Base-by-base conservation (phyloP, 106 monocot genomes). In the Platanthera guangdongensis region DNA sequence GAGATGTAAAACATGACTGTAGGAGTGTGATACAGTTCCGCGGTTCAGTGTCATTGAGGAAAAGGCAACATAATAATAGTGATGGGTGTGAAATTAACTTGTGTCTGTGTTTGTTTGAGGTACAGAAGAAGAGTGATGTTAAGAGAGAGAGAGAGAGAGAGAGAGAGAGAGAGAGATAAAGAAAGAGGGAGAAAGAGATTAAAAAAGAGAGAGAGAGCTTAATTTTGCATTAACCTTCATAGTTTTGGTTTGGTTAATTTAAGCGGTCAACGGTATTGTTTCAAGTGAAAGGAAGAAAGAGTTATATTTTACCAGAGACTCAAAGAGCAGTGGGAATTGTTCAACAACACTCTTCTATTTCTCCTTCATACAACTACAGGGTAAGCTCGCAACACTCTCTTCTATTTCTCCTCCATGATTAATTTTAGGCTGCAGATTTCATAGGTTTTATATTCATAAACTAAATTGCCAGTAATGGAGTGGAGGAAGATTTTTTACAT, bases 31-130 rank as follows among this genome's bases (percentile, higher is more conserved):
- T n/a, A n/a, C n/a, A n/a, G n/a, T n/a, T n/a, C n/a, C n/a, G n/a
- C n/a, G n/a, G 12, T 70, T 47, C 47, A 47, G 1, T 47, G 7
- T 48, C 28, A 70, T 48, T 16, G 46, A 15, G 47, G 70, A 70
- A 46, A 48, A 48, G 70, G 70, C 70, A 70, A 70, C 47, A 48
- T 70, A 48, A 70, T 48, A 70, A 48, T 70, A 48, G 70, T 16
- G 70, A 65, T 30, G 11, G 28, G 65, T 30, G 65, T 30, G 65
- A 32, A 10, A 25, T 4, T 30, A 3, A 4, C 65, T 30, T 65
- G 65, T 65, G 65, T 65, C 65, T 30, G 65, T 65, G 65, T 9
- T 2, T 32, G 11, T 65, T 65, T 65, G 65, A 12, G 15, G 53
- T 53, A 14, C n/a, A n/a, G n/a, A n/a, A n/a, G n/a, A n/a, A n/a